These are phyloP conservation scores for Phaeosphaeria sp. DNA, from an alignment of 2,329 filamentous ascomycete genomes.

Conservation along the genomic window DNA sequence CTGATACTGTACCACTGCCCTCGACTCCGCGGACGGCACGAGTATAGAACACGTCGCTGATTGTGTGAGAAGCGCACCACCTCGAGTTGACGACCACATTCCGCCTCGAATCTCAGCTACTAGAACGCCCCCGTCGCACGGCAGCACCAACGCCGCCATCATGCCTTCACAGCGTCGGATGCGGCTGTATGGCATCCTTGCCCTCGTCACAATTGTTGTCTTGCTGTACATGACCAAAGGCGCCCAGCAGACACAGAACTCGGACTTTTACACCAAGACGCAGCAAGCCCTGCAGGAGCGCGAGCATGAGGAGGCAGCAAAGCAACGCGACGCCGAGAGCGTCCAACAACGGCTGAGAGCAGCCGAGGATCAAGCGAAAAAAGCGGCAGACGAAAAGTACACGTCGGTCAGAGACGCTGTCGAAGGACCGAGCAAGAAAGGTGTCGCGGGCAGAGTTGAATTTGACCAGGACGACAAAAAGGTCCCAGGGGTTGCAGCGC, in stretches of 20 bases:
- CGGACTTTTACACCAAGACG: conserved; percentile 66
- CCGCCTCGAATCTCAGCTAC: background rate
- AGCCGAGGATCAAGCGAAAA: conserved; percentile 72
- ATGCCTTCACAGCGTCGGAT: conserved; percentile 64
- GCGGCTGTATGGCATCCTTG: conserved; percentile 69
- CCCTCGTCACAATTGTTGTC: conserved; percentile 69
- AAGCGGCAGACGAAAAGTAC: conserved; percentile 70
- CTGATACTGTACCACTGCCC: conserved; percentile 1
- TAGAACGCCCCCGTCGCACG: conserved; percentile 7
- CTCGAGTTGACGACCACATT: background rate
- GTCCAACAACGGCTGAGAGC: conserved; percentile 67
- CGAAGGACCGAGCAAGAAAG: conserved; percentile 51
- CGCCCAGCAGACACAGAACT: conserved; percentile 59
- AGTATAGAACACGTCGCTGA: background rate
- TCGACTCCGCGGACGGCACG: background rate
- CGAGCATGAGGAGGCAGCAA: conserved; percentile 47
- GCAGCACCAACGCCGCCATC: conserved; percentile 12
- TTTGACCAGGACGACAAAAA: conserved; percentile 45
- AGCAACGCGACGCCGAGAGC: conserved; percentile 62
- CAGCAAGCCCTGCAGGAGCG: conserved; percentile 56
- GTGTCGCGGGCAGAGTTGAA: conserved; percentile 62
- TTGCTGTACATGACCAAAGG: conserved; percentile 76
- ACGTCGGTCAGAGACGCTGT: conserved; percentile 53
- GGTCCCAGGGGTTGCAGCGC: conserved; percentile 51
- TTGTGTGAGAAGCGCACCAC: background rate